Evolutionary conservation across 2,329 filamentous ascomycete genomes (phyloP).

Genomic region (Fusarium papillatum): DNA sequence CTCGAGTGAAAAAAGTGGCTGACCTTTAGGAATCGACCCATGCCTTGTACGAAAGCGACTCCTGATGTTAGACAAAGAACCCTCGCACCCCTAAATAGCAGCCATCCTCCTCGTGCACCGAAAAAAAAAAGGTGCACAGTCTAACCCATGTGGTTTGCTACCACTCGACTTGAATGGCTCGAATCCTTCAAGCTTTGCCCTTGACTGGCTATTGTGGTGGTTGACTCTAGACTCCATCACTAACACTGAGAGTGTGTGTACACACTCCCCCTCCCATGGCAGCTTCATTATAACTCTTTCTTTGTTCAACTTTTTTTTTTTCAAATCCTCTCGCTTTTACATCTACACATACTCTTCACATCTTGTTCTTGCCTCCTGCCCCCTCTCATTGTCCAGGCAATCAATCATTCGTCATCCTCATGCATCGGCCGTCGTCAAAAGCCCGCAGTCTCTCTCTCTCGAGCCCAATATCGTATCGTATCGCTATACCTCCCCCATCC

Average conservation of each 20-base stretch:
- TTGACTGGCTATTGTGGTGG: not conserved
- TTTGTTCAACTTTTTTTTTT: conserved; percentile 18
- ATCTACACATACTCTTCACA: conserved; percentile 36
- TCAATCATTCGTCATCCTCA: not conserved
- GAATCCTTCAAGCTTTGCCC: conserved; percentile 9
- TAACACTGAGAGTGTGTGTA: not conserved
- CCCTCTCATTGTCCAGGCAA: conserved; percentile 4
- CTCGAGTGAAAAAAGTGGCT: not conserved
- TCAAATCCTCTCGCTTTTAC: conserved; percentile 24
- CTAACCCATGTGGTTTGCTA: not conserved
- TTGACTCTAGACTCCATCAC: not conserved
- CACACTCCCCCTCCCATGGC: not conserved
- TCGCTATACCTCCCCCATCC: conserved; percentile 27
- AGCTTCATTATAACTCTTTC: conserved; percentile 5
- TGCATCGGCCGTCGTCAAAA: conserved; percentile 11
- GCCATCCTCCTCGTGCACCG: not conserved
- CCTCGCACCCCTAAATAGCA: not conserved
- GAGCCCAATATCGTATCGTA: conserved; percentile 4
- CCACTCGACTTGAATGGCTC: not conserved
- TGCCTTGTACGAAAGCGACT: not conserved
- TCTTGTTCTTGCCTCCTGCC: not conserved
- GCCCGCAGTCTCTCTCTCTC: conserved; percentile 3
- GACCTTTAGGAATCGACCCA: not conserved
- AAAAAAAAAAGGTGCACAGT: not conserved
- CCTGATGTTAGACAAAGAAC: conserved; percentile 18